phyloP scores from a whole-genome alignment of 805 yeast genomes.

The Komagataella pseudopastoris region DNA sequence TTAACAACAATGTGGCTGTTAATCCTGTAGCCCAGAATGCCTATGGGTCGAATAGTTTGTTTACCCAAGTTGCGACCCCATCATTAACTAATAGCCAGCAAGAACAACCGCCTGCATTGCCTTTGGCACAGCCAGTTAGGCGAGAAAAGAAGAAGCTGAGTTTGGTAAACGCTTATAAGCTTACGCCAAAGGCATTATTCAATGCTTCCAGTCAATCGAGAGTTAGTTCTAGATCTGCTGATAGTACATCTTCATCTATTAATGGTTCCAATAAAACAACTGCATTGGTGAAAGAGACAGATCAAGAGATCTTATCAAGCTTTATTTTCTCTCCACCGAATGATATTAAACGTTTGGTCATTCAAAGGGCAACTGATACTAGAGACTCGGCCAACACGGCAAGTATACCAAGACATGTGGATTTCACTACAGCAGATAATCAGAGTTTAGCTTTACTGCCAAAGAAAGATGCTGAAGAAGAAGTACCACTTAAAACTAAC shows the following conservation, averaged over 20 bases:
- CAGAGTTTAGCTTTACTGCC: neutral
- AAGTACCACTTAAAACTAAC: neutral
- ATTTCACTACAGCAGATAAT: neutral
- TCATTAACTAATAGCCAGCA: constrained; percentile 5
- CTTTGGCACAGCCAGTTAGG: neutral
- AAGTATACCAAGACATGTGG: neutral
- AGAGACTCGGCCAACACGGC: neutral
- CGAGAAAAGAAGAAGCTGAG: constrained; percentile 40
- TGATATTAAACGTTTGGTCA: constrained; percentile 37
- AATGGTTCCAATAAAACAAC: constrained; percentile 2
- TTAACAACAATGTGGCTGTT: constrained; percentile 15
- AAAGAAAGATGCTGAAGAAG: neutral
- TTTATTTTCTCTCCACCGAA: constrained; percentile 56
- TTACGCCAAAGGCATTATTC: constrained; percentile 52
- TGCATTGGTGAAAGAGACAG: constrained; percentile 32
- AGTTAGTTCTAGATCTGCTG: neutral
- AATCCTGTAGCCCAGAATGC: constrained; percentile 39
- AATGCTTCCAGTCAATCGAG: constrained; percentile 8
- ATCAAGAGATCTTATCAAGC: constrained; percentile 56
- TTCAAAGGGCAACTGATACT: constrained; percentile 18
- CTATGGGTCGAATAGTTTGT: constrained; percentile 68
- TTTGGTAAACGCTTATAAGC: constrained; percentile 44
- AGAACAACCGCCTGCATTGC: constrained; percentile 15
- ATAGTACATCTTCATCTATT: constrained; percentile 4
- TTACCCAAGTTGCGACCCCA: constrained; percentile 36